Evolutionary conservation across 768 basidiomycete species (phyloP).

Genomic region (Erythrobasidium yunnanense): DNA sequence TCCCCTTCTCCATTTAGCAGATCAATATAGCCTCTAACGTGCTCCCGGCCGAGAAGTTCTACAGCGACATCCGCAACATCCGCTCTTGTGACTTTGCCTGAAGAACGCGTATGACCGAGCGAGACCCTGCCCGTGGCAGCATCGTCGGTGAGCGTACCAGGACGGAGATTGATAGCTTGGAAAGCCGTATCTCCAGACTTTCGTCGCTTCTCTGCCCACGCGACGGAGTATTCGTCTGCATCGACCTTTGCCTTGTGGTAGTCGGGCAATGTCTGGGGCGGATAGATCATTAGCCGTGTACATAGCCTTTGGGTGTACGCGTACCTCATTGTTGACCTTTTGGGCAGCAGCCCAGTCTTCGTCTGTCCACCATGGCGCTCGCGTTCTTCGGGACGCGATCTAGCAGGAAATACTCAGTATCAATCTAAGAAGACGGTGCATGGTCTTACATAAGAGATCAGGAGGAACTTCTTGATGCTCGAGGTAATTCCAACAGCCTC

Average conservation of each 20-base stretch:
- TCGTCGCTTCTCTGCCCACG: constrained; percentile 40
- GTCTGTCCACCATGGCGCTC: constrained; percentile 21
- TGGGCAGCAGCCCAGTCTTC: constrained; percentile 15
- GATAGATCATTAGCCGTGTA: too few relatives aligned
- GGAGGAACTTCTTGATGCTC: constrained; percentile 13
- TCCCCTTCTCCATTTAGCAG: constrained; percentile 3
- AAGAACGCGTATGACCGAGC: constrained; percentile 47
- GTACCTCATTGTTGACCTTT: constrained; percentile 11
- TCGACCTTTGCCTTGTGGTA: constrained; percentile 43
- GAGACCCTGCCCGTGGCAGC: constrained; percentile 49
- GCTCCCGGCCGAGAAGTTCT: not conserved
- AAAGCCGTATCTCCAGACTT: constrained; percentile 43
- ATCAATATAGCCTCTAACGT: constrained; percentile 12
- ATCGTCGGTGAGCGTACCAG: constrained; percentile 51
- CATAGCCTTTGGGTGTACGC: too few relatives aligned
- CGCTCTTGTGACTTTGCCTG: constrained; percentile 5
- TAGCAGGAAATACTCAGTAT: not conserved
- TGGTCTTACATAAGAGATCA: constrained; percentile 9
- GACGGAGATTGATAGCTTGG: constrained; percentile 58
- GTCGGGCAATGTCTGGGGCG: not conserved
- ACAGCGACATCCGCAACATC: constrained; percentile 25
- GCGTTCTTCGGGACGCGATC: not conserved
- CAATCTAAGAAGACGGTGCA: not conserved
- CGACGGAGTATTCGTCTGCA: constrained; percentile 45
- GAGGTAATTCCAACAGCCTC: not conserved